Conservation (phyloP, 2,329 filamentous ascomycete genomes). For the Calonectria fujianensis region DNA sequence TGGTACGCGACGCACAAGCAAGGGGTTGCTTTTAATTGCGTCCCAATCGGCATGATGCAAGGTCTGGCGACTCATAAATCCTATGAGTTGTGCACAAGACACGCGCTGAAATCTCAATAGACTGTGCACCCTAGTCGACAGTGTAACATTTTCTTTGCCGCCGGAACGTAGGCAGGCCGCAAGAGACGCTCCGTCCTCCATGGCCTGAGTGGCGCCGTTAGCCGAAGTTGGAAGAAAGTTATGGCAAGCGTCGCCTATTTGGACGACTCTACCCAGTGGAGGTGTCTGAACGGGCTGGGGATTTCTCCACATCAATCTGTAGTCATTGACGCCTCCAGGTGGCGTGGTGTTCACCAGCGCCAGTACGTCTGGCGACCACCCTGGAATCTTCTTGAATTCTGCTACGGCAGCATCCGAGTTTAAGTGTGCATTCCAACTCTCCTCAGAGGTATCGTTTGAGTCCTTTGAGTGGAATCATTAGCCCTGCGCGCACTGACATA, state of each 20-base stretch:
- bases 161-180: not conserved
- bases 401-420: not conserved
- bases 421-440: constrained; percentile 1
- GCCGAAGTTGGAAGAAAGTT: not conserved
- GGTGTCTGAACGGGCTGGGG: not conserved
- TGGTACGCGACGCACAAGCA: not conserved
- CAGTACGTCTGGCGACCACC: not conserved
- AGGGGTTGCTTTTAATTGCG: not conserved
- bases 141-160: not conserved
- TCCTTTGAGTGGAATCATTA: no score
- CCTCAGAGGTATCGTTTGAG: not conserved
- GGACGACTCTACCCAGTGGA: not conserved
- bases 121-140: not conserved
- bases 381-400: not conserved
- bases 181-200: not conserved
- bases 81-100: not conserved
- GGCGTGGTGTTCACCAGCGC: not conserved
- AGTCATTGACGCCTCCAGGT: not conserved
- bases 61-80: not conserved
- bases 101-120: not conserved
- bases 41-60: constrained; percentile 4
- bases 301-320: constrained; percentile 2
- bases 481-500: no score
- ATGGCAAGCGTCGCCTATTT: not conserved
- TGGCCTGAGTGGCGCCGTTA: not conserved